Evolutionary conservation across 2,329 filamentous ascomycete species (phyloP).

Genomic region (Trichoderma atroviride): DNA sequence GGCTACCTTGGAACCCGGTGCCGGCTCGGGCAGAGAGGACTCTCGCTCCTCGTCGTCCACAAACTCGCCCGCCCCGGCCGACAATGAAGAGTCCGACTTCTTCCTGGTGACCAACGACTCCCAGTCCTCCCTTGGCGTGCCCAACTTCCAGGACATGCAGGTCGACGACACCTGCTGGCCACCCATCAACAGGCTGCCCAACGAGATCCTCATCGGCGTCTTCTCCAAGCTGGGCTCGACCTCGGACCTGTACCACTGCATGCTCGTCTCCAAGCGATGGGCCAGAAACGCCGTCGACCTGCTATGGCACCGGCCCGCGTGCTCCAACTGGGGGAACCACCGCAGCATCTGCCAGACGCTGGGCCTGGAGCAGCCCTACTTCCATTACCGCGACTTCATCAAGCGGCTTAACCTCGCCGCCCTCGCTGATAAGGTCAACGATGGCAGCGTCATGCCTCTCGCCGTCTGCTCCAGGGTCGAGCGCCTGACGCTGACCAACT

Average conservation of each 20-base stretch:
- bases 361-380: slow-evolving; percentile 72
- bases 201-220: slow-evolving; percentile 91
- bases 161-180: slow-evolving; percentile 69
- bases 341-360: slow-evolving; percentile 80
- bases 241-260: slow-evolving; percentile 79
- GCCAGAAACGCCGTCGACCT: slow-evolving; percentile 88
- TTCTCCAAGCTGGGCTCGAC: slow-evolving; percentile 81
- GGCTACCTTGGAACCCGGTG: slow-evolving; percentile 22
- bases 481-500: slow-evolving; percentile 89
- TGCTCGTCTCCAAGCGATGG: slow-evolving; percentile 95
- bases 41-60: slow-evolving; percentile 68
- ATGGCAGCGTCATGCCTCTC: slow-evolving; percentile 84
- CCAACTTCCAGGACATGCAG: slow-evolving; percentile 74
- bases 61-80: slow-evolving; percentile 72
- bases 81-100: slow-evolving; percentile 93
- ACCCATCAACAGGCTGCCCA: slow-evolving; percentile 84
- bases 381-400: slow-evolving; percentile 86
- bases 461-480: slow-evolving; percentile 87
- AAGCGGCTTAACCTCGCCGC: slow-evolving; percentile 88
- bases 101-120: slow-evolving; percentile 90
- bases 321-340: slow-evolving; percentile 83
- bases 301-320: slow-evolving; percentile 91
- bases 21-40: slow-evolving; percentile 50
- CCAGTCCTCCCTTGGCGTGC: slow-evolving; percentile 83
- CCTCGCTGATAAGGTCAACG: slow-evolving; percentile 74